A percentile compares a stretch with the other conserved stretches of the same genome.
phyloP scores from a whole-genome alignment of 2,329 filamentous ascomycete genomes.

The Bipolaris zeicola region DNA sequence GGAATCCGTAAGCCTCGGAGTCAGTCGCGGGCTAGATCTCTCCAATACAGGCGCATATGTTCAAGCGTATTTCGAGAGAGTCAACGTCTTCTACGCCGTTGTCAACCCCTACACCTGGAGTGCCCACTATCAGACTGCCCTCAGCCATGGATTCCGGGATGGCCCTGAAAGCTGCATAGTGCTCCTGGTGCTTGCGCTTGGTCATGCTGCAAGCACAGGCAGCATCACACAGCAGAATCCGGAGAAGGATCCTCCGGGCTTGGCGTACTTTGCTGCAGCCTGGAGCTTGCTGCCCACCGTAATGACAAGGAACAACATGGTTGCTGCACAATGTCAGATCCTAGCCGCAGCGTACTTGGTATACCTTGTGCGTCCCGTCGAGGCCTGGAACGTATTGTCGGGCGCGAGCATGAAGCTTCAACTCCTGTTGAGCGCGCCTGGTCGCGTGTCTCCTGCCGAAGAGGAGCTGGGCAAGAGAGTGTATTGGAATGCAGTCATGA shows the following conservation, averaged over 20 bases:
- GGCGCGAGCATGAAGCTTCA: constrained; percentile 83
- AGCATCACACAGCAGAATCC: constrained; percentile 75
- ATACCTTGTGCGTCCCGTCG: constrained; percentile 79
- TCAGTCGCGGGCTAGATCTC: constrained; percentile 69
- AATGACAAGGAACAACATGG: constrained; percentile 78
- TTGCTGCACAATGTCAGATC: constrained; percentile 80
- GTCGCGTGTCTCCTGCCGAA: constrained; percentile 71
- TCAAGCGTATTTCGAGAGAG: constrained; percentile 78
- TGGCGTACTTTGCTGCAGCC: constrained; percentile 80
- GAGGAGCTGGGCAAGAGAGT: constrained; percentile 76
- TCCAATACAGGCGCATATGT: constrained; percentile 77
- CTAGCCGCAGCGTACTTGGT: constrained; percentile 82
- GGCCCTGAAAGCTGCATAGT: constrained; percentile 84
- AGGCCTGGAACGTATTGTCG: constrained; percentile 81
- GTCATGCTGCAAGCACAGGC: constrained; percentile 74
- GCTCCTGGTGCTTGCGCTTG: constrained; percentile 75
- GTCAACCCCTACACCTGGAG: constrained; percentile 83
- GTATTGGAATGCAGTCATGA: constrained; percentile 83
- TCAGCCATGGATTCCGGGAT: constrained; percentile 76
- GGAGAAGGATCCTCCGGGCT: constrained; percentile 72
- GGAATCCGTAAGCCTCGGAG: constrained; percentile 68
- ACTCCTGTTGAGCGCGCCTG: constrained; percentile 74
- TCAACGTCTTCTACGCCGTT: constrained; percentile 85
- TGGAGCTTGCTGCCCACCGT: constrained; percentile 78
- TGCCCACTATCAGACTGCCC: constrained; percentile 73